Base-by-base conservation (phyloP, 2,329 filamentous ascomycete genomes). In the Curvularia verruculosa region DNA sequence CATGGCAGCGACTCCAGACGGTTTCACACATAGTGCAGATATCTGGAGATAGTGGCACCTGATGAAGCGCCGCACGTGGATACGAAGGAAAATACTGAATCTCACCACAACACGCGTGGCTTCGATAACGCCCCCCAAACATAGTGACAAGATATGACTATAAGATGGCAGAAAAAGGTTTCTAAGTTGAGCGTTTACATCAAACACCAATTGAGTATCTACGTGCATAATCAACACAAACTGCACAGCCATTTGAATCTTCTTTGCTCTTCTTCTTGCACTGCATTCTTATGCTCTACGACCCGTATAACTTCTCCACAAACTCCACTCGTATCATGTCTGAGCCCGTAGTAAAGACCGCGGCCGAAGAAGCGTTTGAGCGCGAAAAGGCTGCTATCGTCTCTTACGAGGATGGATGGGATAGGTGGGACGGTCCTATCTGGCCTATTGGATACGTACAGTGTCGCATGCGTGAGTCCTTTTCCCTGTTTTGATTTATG, bases 381-480 rank as follows among this genome's bases (percentile, higher is more conserved):
- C 59, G 52, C 26, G 66, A 70, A 47, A 67, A 67, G 46, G 57
- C 63, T 1, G 45, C 63, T 7, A 64, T 71, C 6, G 61, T 52
- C 5, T 64, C 64, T n/a, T 72, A 70, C 54, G 67, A 70, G 47
- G 57, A 70, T 24, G 67, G 64, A 7, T 70, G 64, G 63, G 68
- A 71, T 56, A 54, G 61, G 28, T 69, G 63, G 65, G 68, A 71
- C 37, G 67, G 65, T 3, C 69, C 66, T 9, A 40, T 66, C 26
- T 69, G 61, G 63, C 67, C 65, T 6, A 48, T 67, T 1, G 67
- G 66, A 34, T 63, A 61, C 36, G 57, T 63, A n/a, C 67, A 70
- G 53, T 70, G 66, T 52, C 58, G 57, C 18, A 60, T 67, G 52
- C 65, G 65, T 67, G 61, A 51, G 53, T 52, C 26, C 8, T 18